phyloP scores from a whole-genome alignment of 192 early-diverging fungal genomes.

The Dimargaris cristalligena region DNA sequence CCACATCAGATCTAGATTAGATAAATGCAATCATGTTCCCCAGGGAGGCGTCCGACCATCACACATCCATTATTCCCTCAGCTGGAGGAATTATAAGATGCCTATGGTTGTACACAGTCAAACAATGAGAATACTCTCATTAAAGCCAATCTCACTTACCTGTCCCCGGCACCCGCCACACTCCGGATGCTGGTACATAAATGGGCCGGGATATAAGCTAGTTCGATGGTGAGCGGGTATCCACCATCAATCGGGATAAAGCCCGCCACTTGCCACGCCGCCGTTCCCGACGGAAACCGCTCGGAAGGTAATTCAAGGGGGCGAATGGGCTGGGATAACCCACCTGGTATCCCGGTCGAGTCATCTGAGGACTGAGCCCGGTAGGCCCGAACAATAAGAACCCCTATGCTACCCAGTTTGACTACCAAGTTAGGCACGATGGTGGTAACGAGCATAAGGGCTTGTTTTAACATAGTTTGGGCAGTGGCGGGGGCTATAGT shows the following conservation, averaged over 20 bases:
- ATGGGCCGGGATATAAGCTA: too few relatives aligned
- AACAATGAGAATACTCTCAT: too few relatives aligned
- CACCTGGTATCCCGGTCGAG: background rate
- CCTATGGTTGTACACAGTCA: too few relatives aligned
- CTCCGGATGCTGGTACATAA: too few relatives aligned
- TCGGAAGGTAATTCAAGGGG: background rate
- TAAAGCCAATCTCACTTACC: too few relatives aligned
- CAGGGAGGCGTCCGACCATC: background rate
- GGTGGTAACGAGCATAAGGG: constrained; percentile 24
- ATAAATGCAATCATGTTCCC: background rate
- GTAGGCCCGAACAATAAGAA: constrained; percentile 19
- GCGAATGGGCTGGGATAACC: background rate
- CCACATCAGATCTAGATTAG: background rate
- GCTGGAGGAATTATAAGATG: too few relatives aligned
- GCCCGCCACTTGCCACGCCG: background rate
- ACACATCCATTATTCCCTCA: background rate
- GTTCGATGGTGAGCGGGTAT: background rate
- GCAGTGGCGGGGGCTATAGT: too few relatives aligned
- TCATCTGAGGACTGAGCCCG: background rate
- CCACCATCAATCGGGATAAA: background rate
- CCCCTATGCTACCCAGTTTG: constrained; percentile 56
- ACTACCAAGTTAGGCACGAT: constrained; percentile 39
- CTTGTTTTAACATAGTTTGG: too few relatives aligned
- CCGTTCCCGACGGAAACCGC: constrained; percentile 16
- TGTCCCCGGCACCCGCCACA: too few relatives aligned